Evolutionary conservation across 1,284 basidiomycete genomes (phyloP).

Genomic region (Fomitopsis schrenkii): DNA sequence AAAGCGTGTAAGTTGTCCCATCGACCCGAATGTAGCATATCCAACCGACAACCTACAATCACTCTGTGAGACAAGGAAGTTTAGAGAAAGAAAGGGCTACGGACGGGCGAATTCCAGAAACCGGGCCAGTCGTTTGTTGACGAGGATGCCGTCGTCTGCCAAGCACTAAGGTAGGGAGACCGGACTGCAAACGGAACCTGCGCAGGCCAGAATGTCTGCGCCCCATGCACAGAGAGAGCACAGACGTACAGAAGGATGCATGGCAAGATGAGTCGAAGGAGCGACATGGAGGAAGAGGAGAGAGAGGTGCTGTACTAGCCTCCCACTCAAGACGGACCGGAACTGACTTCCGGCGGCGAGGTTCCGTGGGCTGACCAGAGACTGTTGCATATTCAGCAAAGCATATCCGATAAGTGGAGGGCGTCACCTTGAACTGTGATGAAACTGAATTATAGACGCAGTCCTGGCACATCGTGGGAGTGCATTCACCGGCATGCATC

Average conservation of each 20-base stretch:
- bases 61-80: not conserved
- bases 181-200: slow-evolving; percentile 55
- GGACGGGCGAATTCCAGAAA: not conserved
- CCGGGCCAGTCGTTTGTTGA: not conserved
- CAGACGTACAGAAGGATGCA: not conserved
- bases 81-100: not conserved
- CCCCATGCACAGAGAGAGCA: not conserved
- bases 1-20: not conserved
- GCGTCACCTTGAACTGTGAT: no score
- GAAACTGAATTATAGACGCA: no score
- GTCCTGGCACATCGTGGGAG: no score
- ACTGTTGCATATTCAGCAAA: no score
- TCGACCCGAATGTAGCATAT: not conserved
- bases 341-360: no score
- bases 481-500: no score
- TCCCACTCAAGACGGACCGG: not conserved
- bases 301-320: not conserved
- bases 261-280: not conserved
- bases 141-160: slow-evolving; percentile 30
- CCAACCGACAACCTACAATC: not conserved
- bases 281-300: not conserved
- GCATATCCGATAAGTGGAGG: no score
- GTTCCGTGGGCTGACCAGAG: no score
- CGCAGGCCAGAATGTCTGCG: slow-evolving; percentile 43
- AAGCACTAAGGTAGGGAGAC: slow-evolving; percentile 58